phyloP scores from a whole-genome alignment of 495 filamentous ascomycete genomes.

The Aspergillus baeticus region DNA sequence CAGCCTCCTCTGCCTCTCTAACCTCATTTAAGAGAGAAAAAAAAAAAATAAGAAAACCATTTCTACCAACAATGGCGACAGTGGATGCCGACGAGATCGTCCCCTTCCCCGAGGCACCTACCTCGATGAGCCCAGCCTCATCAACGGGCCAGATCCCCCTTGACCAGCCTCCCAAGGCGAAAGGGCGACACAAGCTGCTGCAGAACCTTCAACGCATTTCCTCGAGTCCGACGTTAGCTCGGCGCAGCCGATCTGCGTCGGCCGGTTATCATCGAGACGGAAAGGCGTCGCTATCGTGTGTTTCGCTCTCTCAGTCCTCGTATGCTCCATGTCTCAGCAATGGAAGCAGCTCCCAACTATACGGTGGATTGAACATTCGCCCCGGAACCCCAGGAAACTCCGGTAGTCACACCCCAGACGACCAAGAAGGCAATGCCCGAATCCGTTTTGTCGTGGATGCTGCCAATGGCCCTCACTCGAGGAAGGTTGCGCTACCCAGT shows the following conservation, averaged over 20 bases:
- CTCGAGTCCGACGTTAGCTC: constrained; percentile 74
- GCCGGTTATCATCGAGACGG: constrained; percentile 61
- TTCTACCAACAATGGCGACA: constrained; percentile 30
- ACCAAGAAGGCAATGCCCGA: constrained; percentile 44
- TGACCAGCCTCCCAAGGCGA: constrained; percentile 61
- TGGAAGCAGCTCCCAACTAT: constrained; percentile 60
- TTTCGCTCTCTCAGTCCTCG: constrained; percentile 67
- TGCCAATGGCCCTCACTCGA: constrained; percentile 26
- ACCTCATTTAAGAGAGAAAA: neutral
- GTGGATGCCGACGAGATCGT: constrained; percentile 25
- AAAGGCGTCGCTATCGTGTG: constrained; percentile 81
- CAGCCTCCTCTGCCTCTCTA: neutral
- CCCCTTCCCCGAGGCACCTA: constrained; percentile 24
- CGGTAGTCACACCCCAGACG: constrained; percentile 24
- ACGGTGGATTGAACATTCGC: constrained; percentile 50
- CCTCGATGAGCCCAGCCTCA: constrained; percentile 30
- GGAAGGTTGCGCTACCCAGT: constrained; percentile 58
- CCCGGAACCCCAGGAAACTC: constrained; percentile 67
- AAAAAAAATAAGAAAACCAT: neutral
- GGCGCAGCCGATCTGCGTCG: constrained; percentile 57
- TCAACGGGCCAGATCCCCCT: constrained; percentile 41
- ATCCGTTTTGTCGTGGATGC: constrained; percentile 48
- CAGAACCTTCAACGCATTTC: constrained; percentile 84
- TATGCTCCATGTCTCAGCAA: constrained; percentile 53
- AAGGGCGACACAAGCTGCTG: constrained; percentile 71